Evolutionary conservation across 768 basidiomycete genomes (phyloP), one percentile per base, ranked within the genome.

Genomic region (Rhizopogon vulgaris): DNA sequence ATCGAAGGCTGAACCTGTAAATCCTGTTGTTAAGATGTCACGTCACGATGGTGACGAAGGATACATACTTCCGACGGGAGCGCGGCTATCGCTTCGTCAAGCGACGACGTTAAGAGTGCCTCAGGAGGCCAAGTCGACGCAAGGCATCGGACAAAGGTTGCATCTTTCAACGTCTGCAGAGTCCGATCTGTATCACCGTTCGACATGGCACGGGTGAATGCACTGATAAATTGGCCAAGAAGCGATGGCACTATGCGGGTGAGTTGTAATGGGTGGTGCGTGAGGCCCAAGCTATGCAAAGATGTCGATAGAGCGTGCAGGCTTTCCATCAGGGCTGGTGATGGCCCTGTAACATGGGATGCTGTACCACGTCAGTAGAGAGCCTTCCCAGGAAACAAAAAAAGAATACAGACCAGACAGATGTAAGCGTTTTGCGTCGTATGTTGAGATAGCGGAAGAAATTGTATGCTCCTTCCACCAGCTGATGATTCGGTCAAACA

Each of bases 211-310:
- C 63, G 60, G 2, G 59, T 58, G 12, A 78, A 60, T 15, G 57
- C 50, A 37, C 47, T 28, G 10, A 62, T 65, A 75, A 76, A 57
- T 63, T 67, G 55, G 60, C 63, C 22, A n/a, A 80, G 57, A 37
- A 76, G 68, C 53, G 70, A 64, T 58, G 71, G 66, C 28, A 73
- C 64, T 34, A 75, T 60, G n/a, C 56, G 40, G 51, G 63, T 56
- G 56, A 72, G 70, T 57, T 65, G 69, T 48, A 61, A 38, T 39
- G 64, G 64, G 40, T 74, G 66, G 48, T 71, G 67, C 39, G 73
- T 68, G 45, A 78, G 63, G 1, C 82, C 82, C 11, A 89, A 65
- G n/a, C 77, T 72, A 57, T 80, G 78, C 47, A 84, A 66, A 3
- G 76, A 74, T 12, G 73, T 71, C 30, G 78, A 78, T 15, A 90